phyloP scores from a whole-genome alignment of 768 basidiomycete species.

The Mycena vitilis region DNA sequence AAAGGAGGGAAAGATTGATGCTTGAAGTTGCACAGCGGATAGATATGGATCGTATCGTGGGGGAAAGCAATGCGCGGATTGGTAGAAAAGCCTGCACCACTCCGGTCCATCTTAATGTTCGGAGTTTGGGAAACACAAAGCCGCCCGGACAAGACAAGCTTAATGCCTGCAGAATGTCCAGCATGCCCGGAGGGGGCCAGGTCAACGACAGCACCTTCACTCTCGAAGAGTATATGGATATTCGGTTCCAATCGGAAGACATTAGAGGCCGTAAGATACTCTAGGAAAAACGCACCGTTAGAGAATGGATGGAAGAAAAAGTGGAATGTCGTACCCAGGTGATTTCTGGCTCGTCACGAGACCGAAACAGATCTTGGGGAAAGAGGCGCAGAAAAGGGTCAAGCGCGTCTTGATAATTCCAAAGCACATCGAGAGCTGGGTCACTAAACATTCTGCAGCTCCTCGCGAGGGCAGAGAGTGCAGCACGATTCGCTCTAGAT shows the following conservation, averaged over 20 bases:
- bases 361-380: not conserved
- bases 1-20: slow-evolving; percentile 1
- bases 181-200: too few relatives aligned
- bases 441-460: not conserved
- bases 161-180: not conserved
- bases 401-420: not conserved
- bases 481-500: not conserved
- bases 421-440: not conserved
- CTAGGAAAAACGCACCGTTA: not conserved
- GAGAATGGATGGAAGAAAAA: not conserved
- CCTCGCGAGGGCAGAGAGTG: not conserved
- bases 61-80: not conserved
- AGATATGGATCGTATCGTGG: not conserved
- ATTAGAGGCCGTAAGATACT: not conserved
- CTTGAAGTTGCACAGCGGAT: not conserved
- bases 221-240: not conserved
- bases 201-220: not conserved
- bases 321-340: too few relatives aligned
- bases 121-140: not conserved
- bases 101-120: not conserved
- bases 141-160: not conserved
- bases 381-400: not conserved
- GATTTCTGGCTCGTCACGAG: not conserved
- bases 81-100: too few relatives aligned
- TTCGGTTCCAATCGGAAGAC: not conserved